Base-by-base conservation (phyloP, 2,329 filamentous ascomycete species). In the Penicillium sp. region DNA sequence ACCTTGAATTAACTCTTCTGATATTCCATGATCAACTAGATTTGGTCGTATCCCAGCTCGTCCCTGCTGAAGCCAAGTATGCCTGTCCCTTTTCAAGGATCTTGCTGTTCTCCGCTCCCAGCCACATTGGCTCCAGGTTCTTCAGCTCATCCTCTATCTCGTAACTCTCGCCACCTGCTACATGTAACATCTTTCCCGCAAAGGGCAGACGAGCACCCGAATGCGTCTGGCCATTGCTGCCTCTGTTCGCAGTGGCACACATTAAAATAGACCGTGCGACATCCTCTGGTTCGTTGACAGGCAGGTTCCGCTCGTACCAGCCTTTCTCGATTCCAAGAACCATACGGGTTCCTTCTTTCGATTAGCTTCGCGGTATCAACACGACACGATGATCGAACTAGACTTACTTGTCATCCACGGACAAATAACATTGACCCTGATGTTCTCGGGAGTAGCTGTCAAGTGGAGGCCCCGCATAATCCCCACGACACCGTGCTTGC, bases 71-170 rank as follows among this genome's bases (percentile, higher is more conserved):
- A 11, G 61, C 58, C 28, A 63, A 52, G 19, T 63, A 63, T 19
- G 53, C 55, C n/a, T 63, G 61, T 30, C 61, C 61, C 43, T 49
- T 52, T 28, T 28, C 35, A 14, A 63, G 55, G 8, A 63, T 11
- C 28, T 37, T 28, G 33, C 58, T 63, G 10, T 63, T 70, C 64
- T 82, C 78, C 60, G 78, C 68, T 2, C 81, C 70, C 52, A 72
- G 57, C 70, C 70, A 72, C 4, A 22, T 16, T 2, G 68, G 66
- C 46, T 70, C 66, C 40, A 70, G 49, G 3, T 48, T 55, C n/a
- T 65, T 62, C 4, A 72, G 48, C 7, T 48, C 49, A 38, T 71
- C 69, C 56, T 72, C 70, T 25, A 72, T 65, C 11, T 71, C 70
- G 43, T 66, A 67, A 25, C 66, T 65, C 55, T 71, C 55, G 10